Conservation (phyloP, 2,329 filamentous ascomycete species). For the Botrytis deweyae region DNA sequence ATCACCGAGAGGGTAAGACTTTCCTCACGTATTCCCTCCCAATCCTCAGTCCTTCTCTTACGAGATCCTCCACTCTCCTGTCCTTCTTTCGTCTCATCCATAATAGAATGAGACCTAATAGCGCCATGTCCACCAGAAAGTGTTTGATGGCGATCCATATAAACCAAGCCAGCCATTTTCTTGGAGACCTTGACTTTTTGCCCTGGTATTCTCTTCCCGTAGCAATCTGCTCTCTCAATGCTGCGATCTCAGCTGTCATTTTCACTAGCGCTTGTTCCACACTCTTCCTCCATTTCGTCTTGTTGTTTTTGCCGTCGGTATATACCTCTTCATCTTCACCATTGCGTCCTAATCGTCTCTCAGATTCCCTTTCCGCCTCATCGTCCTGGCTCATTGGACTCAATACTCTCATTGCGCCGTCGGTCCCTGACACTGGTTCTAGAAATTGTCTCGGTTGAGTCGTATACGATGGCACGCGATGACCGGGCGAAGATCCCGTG, state of each 20-base stretch:
- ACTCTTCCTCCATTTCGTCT: conserved; percentile 70
- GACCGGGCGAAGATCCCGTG: conserved; percentile 55
- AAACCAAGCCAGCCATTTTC: conserved; percentile 69
- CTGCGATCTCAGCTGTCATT: conserved; percentile 89
- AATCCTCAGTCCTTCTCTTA: conserved; percentile 61
- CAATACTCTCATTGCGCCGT: conserved; percentile 66
- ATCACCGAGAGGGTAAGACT: conserved; percentile 52
- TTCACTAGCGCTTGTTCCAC: conserved; percentile 85
- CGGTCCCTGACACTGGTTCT: conserved; percentile 49
- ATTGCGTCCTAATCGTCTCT: conserved; percentile 44
- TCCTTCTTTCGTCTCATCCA: conserved; percentile 74
- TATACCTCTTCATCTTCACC: conserved; percentile 47
- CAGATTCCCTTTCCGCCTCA: conserved; percentile 58
- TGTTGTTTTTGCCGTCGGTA: conserved; percentile 44
- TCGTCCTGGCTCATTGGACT: conserved; percentile 86
- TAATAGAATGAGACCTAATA: conserved; percentile 64
- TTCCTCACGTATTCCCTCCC: conserved; percentile 59
- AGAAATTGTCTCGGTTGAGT: conserved; percentile 45
- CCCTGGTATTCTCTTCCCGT: conserved; percentile 69
- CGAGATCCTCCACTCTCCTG: conserved; percentile 68
- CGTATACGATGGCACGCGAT: conserved; percentile 36
- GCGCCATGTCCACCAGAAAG: conserved; percentile 66
- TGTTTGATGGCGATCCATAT: conserved; percentile 72
- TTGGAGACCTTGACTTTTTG: conserved; percentile 61
- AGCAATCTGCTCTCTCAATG: conserved; percentile 86